These are phyloP conservation scores for Furcasterigmium furcatum DNA, from an alignment of 2,329 filamentous ascomycete species.

Conservation along the genomic window DNA sequence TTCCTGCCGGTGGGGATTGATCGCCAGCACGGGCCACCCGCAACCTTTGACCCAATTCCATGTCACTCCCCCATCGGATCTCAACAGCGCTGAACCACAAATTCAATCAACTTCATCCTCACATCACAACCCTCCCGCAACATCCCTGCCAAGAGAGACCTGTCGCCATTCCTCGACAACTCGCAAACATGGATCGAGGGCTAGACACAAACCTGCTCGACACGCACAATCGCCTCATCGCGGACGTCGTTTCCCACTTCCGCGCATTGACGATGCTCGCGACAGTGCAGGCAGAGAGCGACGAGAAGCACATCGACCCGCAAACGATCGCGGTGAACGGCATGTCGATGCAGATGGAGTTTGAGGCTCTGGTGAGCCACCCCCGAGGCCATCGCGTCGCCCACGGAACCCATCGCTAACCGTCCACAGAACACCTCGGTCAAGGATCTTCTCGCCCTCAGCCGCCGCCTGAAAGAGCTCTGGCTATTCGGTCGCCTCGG, in stretches of 20 bases:
- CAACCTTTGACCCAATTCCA: too few species aligned
- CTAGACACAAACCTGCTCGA: conserved; percentile 20
- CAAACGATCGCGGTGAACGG: conserved; percentile 38
- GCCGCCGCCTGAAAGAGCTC: conserved; percentile 41
- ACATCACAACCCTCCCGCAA: too few species aligned
- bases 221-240: conserved; percentile 40
- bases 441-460: conserved; percentile 40
- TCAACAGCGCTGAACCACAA: too few species aligned
- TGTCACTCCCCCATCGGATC: too few species aligned
- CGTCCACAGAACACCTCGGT: conserved; percentile 32
- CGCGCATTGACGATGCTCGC: conserved; percentile 39
- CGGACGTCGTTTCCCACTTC: conserved; percentile 40
- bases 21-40: too few species aligned
- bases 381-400: too few species aligned
- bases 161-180: too few species aligned
- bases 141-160: too few species aligned
- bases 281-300: conserved; percentile 36
- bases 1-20: too few species aligned
- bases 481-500: conserved; percentile 41
- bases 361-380: conserved; percentile 34
- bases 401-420: not conserved
- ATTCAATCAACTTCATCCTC: too few species aligned
- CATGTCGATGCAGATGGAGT: conserved; percentile 42
- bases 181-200: not conserved
- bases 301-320: conserved; percentile 30